These are phyloP conservation scores for Didymella exigua DNA, from an alignment of 2,329 filamentous ascomycete species.

Conservation along the genomic window DNA sequence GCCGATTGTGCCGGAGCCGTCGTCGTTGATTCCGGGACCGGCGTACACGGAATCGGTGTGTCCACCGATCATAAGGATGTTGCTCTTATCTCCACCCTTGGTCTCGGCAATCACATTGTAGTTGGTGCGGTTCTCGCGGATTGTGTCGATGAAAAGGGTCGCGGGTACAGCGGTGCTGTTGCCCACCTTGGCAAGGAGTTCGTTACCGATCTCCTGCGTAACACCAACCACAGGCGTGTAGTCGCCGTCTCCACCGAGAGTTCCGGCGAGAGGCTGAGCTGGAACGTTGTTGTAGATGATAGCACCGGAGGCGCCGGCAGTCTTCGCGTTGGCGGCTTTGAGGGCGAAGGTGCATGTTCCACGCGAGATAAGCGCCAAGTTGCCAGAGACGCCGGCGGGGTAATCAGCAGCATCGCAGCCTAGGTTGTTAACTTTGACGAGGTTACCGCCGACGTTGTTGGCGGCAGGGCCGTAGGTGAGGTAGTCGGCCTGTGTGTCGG, in stretches of 20 bases:
- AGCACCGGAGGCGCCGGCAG: slow-evolving; percentile 70
- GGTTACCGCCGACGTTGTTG: slow-evolving; percentile 59
- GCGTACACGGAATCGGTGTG: slow-evolving; percentile 52
- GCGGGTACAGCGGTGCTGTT: slow-evolving; percentile 43
- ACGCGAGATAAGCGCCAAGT: slow-evolving; percentile 70
- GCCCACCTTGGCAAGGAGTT: slow-evolving; percentile 60
- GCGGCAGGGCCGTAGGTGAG: slow-evolving; percentile 68
- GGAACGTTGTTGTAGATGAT: slow-evolving; percentile 74
- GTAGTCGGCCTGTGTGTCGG: slow-evolving; percentile 33
- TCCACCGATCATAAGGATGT: slow-evolving; percentile 49
- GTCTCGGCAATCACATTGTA: slow-evolving; percentile 48
- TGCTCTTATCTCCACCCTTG: slow-evolving; percentile 49
- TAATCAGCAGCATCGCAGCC: slow-evolving; percentile 69
- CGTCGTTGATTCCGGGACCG: slow-evolving; percentile 52
- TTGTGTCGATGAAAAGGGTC: slow-evolving; percentile 50
- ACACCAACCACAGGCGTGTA: slow-evolving; percentile 73
- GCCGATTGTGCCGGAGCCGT: slow-evolving; percentile 50
- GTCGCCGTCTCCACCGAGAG: slow-evolving; percentile 61
- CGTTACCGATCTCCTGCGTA: slow-evolving; percentile 62
- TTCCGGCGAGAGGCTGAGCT: slow-evolving; percentile 65
- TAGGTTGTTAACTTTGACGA: slow-evolving; percentile 65
- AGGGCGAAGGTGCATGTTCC: slow-evolving; percentile 71
- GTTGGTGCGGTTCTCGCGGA: slow-evolving; percentile 55
- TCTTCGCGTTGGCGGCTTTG: slow-evolving; percentile 70
- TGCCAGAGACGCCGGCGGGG: slow-evolving; percentile 60